phyloP scores from a whole-genome alignment of 2,329 filamentous ascomycete species.

The Zymoseptoria brevis region DNA sequence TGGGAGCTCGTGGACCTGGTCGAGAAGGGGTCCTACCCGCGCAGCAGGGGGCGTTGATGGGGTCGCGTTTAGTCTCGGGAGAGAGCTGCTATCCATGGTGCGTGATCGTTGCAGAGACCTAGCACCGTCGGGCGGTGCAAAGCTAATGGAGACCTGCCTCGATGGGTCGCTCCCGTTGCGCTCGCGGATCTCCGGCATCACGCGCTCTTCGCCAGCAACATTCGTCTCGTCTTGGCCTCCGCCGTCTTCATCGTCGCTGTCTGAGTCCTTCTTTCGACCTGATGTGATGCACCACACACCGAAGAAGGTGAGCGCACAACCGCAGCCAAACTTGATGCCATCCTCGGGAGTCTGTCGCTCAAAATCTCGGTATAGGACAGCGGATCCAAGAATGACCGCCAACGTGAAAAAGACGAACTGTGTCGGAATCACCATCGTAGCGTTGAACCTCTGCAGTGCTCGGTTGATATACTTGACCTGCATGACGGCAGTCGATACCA shows the following conservation, averaged over 20 bases:
- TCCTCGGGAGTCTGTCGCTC: constrained; percentile 68
- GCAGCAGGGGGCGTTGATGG: background rate
- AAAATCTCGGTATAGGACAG: constrained; percentile 89
- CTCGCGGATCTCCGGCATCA: constrained; percentile 22
- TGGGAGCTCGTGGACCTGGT: constrained; percentile 8
- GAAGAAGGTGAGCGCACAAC: constrained; percentile 85
- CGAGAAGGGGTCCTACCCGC: constrained; percentile 5
- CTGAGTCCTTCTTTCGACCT: constrained; percentile 56
- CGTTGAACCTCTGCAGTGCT: constrained; percentile 84
- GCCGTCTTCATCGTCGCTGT: constrained; percentile 45
- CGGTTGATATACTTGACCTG: constrained; percentile 96
- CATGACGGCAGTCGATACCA: constrained; percentile 81
- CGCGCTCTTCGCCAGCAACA: constrained; percentile 34
- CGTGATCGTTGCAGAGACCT: constrained; percentile 10
- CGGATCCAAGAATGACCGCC: constrained; percentile 89
- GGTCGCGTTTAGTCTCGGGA: constrained; percentile 2
- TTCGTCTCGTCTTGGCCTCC: constrained; percentile 33
- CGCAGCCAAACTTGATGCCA: constrained; percentile 77
- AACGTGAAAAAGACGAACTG: constrained; percentile 97
- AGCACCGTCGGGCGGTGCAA: constrained; percentile 5
- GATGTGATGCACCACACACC: constrained; percentile 97
- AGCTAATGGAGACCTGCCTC: constrained; percentile 9
- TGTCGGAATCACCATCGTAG: constrained; percentile 93
- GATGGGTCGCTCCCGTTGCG: constrained; percentile 8
- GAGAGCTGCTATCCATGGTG: constrained; percentile 5